phyloP scores from a whole-genome alignment of 495 filamentous ascomycete species.

The Penicillium herquei region DNA sequence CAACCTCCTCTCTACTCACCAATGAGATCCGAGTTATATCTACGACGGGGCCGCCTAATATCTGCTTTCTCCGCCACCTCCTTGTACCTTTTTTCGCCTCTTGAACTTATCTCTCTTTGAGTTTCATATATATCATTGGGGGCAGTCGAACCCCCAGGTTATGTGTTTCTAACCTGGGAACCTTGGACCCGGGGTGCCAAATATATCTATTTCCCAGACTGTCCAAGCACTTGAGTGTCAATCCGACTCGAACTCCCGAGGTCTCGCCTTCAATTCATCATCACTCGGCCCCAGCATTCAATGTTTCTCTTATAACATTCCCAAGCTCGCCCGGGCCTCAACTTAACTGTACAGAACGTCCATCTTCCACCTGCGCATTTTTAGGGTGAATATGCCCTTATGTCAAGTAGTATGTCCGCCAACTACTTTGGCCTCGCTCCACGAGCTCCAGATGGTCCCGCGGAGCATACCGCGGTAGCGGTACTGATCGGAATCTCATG shows the following conservation, averaged over 20 bases:
- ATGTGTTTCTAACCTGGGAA: background rate
- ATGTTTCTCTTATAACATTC: slow-evolving; percentile 2
- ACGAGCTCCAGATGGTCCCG: slow-evolving; percentile 10
- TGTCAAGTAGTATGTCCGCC: slow-evolving; percentile 19
- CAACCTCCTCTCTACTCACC: background rate
- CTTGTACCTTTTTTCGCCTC: slow-evolving; percentile 17
- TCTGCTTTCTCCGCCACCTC: slow-evolving; percentile 17
- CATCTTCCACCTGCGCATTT: background rate
- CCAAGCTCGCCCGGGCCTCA: background rate
- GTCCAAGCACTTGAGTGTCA: too few species aligned
- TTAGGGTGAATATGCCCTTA: slow-evolving; percentile 23
- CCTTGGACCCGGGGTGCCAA: too few species aligned
- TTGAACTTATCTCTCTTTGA: slow-evolving; percentile 14
- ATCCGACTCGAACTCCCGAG: background rate
- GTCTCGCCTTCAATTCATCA: slow-evolving; percentile 1
- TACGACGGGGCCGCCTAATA: background rate
- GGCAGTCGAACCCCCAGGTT: background rate
- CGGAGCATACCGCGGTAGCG: slow-evolving; percentile 20
- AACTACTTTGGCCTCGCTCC: slow-evolving; percentile 25
- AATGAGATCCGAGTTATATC: slow-evolving; percentile 1
- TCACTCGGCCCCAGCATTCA: background rate
- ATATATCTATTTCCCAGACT: too few species aligned
- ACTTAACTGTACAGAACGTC: background rate
- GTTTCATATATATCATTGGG: background rate
- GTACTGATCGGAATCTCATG: slow-evolving; percentile 45